Evolutionary conservation across 805 yeast species (phyloP), one percentile per base, ranked within the genome.

Genomic region (Candida pseudofarinosa): DNA sequence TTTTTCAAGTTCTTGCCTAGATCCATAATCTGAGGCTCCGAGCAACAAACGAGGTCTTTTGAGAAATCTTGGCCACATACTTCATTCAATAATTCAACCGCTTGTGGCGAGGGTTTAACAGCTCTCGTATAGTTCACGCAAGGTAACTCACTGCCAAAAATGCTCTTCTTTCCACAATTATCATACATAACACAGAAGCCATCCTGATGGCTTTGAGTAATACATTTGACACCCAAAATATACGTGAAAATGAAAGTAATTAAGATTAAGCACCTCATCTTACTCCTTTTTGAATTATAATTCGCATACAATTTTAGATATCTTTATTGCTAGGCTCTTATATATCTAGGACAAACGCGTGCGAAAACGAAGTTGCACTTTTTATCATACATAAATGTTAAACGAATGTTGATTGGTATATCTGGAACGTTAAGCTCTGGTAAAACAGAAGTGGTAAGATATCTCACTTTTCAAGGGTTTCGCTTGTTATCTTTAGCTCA

Each of bases 101-200:
- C 68, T 26, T 72, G 76, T 0, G 54, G 58, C 0, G 71, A 59
- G 0, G 87, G 81, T 13, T 45, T 48, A 2, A 66, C 66, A 0
- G 90, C 82, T 15, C 60, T 59, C 0, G 66, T 64, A 47, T 76
- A 73, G 19, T 74, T 76, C 0, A 88, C 84, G 58, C 96, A 87
- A 0, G 98, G 98, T 30, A 91, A 65, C 33, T 78, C 80, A 4
- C 78, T 63, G 0, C 97, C 97, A 62, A 90, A 89, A 4, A 85
- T 59, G 3, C 88, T 74, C 51, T 77, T 80, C 61, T 85, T 85
- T 5, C 97, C 98, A 59, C 98, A 88, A 40, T 56, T 65, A 20
- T 74, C 83, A 52, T 75, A 78, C 64, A 79, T 71, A 3, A 83
- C 75, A 54, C 85, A 80, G 38, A 63, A 60, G 3, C 81, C 81